phyloP scores from a whole-genome alignment of 2,329 filamentous ascomycete species.

The Trichoderma koningii region DNA sequence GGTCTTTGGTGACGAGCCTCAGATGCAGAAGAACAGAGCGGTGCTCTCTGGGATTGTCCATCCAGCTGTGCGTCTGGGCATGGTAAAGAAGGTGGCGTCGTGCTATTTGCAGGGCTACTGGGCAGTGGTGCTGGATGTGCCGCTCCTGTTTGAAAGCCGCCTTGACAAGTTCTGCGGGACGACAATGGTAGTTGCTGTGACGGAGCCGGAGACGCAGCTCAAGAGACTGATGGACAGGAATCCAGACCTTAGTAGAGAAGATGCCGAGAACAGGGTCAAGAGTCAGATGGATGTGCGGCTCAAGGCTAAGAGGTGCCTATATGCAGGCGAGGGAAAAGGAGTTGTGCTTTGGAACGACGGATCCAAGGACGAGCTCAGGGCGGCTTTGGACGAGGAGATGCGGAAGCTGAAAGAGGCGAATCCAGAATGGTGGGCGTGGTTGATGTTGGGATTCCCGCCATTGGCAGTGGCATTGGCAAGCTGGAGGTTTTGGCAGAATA shows the following conservation, averaged over 20 bases:
- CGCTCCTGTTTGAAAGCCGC: conserved; percentile 84
- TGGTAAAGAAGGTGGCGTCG: conserved; percentile 72
- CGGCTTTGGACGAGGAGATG: conserved; percentile 68
- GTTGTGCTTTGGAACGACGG: conserved; percentile 92
- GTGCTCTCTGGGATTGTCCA: conserved; percentile 90
- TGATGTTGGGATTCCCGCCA: conserved; percentile 70
- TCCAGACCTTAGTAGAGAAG: conserved; percentile 74
- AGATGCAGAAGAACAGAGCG: conserved; percentile 69
- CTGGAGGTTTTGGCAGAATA: conserved; percentile 74
- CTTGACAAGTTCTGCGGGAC: conserved; percentile 85
- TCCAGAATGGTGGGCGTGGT: conserved; percentile 82
- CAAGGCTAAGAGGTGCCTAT: conserved; percentile 76
- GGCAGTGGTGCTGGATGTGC: conserved; percentile 91
- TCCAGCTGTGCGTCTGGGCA: conserved; percentile 80
- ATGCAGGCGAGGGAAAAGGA: conserved; percentile 64
- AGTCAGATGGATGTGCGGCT: conserved; percentile 85
- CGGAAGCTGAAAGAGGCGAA: conserved; percentile 61
- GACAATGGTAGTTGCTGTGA: conserved; percentile 83
- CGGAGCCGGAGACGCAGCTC: conserved; percentile 81
- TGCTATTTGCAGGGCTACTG: conserved; percentile 76
- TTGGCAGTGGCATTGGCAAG: conserved; percentile 67
- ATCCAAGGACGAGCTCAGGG: conserved; percentile 67
- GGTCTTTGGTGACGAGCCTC: conserved; percentile 79
- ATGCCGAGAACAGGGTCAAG: conserved; percentile 81
- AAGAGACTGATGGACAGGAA: conserved; percentile 73